Evolutionary conservation across 768 basidiomycete genomes (phyloP).

Genomic region (Trametes sanguinea): DNA sequence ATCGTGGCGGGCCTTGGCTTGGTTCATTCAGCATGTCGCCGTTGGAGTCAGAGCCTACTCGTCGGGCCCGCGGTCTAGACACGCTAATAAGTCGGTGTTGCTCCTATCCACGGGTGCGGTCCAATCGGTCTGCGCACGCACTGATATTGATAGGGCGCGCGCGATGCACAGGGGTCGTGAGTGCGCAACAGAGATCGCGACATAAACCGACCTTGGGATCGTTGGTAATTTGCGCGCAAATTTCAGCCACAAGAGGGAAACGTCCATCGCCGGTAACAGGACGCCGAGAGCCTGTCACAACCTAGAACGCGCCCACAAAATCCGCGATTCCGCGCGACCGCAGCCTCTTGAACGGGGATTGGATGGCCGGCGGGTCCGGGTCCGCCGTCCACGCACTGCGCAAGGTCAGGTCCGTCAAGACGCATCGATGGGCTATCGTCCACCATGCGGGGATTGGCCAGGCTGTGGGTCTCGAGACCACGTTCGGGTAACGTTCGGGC

Average conservation of each 20-base stretch:
- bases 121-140: background rate
- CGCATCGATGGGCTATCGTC: background rate
- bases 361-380: conserved; percentile 3
- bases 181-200: background rate
- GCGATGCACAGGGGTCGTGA: background rate
- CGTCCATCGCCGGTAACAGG: too few species aligned
- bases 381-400: background rate
- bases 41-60: conserved; percentile 9
- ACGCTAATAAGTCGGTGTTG: background rate
- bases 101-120: conserved; percentile 5
- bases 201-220: background rate
- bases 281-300: too few species aligned
- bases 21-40: background rate
- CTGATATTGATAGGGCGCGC: background rate
- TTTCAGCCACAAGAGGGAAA: background rate
- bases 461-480: conserved; percentile 8
- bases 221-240: background rate
- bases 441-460: background rate
- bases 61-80: conserved; percentile 7
- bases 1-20: background rate
- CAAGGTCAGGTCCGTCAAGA: background rate
- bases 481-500: background rate
- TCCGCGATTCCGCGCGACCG: background rate
- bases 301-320: background rate
- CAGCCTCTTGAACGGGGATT: background rate